Conservation (phyloP, 2,329 filamentous ascomycete genomes). For the Exophiala phaeomuriformis region DNA sequence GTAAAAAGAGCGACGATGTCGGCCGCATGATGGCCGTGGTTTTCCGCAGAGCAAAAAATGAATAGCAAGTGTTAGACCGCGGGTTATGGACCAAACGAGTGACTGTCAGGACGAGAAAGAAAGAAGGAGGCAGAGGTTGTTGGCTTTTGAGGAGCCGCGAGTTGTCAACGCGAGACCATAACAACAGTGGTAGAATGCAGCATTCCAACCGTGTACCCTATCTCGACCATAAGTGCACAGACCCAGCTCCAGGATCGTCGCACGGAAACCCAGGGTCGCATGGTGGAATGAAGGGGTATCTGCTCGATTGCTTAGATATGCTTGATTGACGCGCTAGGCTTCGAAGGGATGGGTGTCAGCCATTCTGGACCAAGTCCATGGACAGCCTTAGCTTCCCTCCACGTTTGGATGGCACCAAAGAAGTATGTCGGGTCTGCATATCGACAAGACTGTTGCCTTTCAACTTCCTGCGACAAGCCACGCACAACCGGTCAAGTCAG, state of each 20-base stretch:
- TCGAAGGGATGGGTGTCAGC: background rate
- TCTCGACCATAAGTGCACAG: slow-evolving; percentile 13
- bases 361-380: background rate
- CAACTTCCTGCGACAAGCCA: no score
- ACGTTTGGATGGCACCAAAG: no score
- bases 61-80: slow-evolving; percentile 15
- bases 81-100: slow-evolving; percentile 23
- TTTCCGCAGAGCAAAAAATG: slow-evolving; percentile 4
- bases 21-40: slow-evolving; percentile 18
- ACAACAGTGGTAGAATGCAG: slow-evolving; percentile 23
- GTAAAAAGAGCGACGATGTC: slow-evolving; percentile 15
- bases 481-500: no score
- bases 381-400: no score
- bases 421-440: no score
- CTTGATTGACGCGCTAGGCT: background rate
- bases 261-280: slow-evolving; percentile 4
- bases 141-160: slow-evolving; percentile 14
- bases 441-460: no score
- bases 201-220: slow-evolving; percentile 20
- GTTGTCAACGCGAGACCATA: slow-evolving; percentile 11
- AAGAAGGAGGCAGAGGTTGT: slow-evolving; percentile 5
- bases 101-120: slow-evolving; percentile 14
- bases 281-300: slow-evolving; percentile 13
- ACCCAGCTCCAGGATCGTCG: background rate
- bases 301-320: background rate